Percentiles rank a stretch among this genome's conserved stretches.
These are phyloP conservation scores for Candida sanyaensis DNA, from an alignment of 1,139 yeast genomes.

Conservation along the genomic window DNA sequence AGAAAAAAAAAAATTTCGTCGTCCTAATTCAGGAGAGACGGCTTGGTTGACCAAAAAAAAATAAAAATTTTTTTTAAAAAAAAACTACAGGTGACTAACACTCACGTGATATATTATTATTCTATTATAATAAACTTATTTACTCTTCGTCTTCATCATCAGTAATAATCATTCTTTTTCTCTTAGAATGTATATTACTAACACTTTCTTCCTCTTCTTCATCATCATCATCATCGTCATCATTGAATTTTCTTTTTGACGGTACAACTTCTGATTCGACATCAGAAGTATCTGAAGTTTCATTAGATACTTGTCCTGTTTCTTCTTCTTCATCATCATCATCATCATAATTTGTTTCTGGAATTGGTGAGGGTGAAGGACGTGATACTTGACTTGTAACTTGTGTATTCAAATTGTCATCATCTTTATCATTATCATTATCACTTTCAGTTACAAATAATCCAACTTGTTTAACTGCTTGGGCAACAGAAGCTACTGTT, in stretches of 20 bases:
- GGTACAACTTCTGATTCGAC: slow-evolving; percentile 14
- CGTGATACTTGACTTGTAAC: not conserved
- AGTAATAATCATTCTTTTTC: slow-evolving; percentile 20
- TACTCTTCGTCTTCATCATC: slow-evolving; percentile 29
- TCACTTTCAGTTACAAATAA: slow-evolving; percentile 22
- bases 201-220: slow-evolving; percentile 11
- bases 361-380: not conserved
- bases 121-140: not conserved
- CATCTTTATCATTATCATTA: slow-evolving; percentile 13
- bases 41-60: too few relatives aligned
- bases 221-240: slow-evolving; percentile 10
- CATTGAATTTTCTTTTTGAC: slow-evolving; percentile 6
- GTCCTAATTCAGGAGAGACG: too few relatives aligned
- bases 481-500: slow-evolving; percentile 21
- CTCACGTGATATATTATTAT: not conserved
- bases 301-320: slow-evolving; percentile 1
- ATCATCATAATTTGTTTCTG: not conserved
- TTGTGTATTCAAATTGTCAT: not conserved
- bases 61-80: too few relatives aligned
- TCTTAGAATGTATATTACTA: slow-evolving; percentile 9
- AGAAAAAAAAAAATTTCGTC: too few relatives aligned
- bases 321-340: slow-evolving; percentile 8
- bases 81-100: not conserved
- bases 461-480: slow-evolving; percentile 23
- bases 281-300: slow-evolving; percentile 14